Evolutionary conservation across 2,329 filamentous ascomycete genomes (phyloP).

Genomic region (Rhinocladiella similis): DNA sequence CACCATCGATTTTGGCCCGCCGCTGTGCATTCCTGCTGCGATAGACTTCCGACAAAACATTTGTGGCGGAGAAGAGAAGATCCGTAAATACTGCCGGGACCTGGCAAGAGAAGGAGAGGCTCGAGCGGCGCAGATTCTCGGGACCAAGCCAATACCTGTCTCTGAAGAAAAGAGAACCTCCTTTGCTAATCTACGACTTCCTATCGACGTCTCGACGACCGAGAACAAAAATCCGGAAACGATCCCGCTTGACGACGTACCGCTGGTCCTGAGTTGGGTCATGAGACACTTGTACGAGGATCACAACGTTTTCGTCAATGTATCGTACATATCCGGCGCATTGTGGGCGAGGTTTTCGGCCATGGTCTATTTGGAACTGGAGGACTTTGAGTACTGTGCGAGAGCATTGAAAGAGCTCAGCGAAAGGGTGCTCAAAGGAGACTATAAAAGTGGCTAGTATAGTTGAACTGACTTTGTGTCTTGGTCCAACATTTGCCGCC

Average conservation of each 20-base stretch:
- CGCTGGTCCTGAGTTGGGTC: background rate
- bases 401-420: constrained; percentile 58
- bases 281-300: constrained; percentile 47
- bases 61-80: constrained; percentile 69
- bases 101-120: constrained; percentile 65
- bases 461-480: too few relatives aligned
- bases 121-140: constrained; percentile 60
- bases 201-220: constrained; percentile 52
- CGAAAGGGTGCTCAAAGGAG: constrained; percentile 40
- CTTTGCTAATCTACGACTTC: constrained; percentile 72
- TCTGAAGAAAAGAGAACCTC: constrained; percentile 38
- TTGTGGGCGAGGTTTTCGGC: constrained; percentile 74
- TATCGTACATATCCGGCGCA: constrained; percentile 59
- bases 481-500: too few relatives aligned
- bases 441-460: constrained; percentile 22
- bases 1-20: constrained; percentile 70
- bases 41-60: constrained; percentile 68
- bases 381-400: constrained; percentile 72
- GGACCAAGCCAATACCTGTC: constrained; percentile 67
- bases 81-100: constrained; percentile 61
- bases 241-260: constrained; percentile 45
- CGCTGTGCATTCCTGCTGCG: constrained; percentile 69
- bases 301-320: constrained; percentile 68
- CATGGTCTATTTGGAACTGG: constrained; percentile 77
- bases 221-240: constrained; percentile 51